phyloP scores from a whole-genome alignment of 106 monocot genomes.

The Dioscorea dumetorum region DNA sequence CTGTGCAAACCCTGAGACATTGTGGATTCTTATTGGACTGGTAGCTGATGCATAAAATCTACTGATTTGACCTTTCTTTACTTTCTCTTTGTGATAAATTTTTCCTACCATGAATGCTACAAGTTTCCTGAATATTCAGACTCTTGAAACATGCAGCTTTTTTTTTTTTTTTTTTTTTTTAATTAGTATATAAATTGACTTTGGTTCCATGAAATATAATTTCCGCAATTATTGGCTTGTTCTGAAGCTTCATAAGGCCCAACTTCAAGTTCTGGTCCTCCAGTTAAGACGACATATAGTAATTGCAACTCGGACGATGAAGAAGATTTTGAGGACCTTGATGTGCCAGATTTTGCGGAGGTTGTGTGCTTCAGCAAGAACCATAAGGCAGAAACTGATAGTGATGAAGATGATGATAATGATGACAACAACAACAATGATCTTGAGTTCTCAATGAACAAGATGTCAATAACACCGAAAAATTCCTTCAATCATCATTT shows the following conservation, averaged over 20 bases:
- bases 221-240: background rate
- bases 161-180: no score
- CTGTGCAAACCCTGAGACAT: no score
- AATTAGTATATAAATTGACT: background rate
- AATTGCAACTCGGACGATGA: slow-evolving; percentile 53
- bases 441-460: slow-evolving; percentile 50
- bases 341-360: slow-evolving; percentile 23
- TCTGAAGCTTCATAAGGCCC: slow-evolving; percentile 70
- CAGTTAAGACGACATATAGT: slow-evolving; percentile 56
- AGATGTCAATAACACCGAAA: slow-evolving; percentile 92
- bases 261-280: slow-evolving; percentile 75
- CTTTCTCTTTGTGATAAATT: no score
- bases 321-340: slow-evolving; percentile 25
- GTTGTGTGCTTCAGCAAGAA: no score
- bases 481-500: slow-evolving; percentile 15
- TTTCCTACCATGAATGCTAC: no score
- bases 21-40: no score
- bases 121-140: no score
- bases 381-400: background rate
- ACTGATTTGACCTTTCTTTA: no score
- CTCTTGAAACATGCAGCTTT: no score
- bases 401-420: slow-evolving; percentile 13
- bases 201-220: background rate
- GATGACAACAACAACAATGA: slow-evolving; percentile 31
- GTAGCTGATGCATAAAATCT: no score